phyloP scores from a whole-genome alignment of 2,329 filamentous ascomycete species.

The Talaromyces sp. region DNA sequence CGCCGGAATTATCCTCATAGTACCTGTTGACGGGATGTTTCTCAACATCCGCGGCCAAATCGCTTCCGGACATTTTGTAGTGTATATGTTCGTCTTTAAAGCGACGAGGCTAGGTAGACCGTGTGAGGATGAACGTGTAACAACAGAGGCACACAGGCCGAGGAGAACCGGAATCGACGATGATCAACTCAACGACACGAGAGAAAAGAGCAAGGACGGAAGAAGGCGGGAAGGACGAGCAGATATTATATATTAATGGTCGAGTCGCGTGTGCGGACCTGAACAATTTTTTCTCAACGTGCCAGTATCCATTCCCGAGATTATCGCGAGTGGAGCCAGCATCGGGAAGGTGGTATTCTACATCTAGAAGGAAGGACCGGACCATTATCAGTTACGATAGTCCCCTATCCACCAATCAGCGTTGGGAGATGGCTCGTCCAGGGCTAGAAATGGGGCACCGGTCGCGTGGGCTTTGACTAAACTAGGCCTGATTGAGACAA shows the following conservation, averaged over 20 bases:
- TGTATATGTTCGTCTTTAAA: neutral
- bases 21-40: slow-evolving; percentile 30
- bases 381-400: slow-evolving; percentile 5
- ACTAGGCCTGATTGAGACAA: neutral
- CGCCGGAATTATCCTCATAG: slow-evolving; percentile 41
- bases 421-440: neutral
- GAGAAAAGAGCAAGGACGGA: neutral
- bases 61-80: slow-evolving; percentile 18
- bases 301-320: neutral
- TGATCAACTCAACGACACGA: neutral
- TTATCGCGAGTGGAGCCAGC: neutral
- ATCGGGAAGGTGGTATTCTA: slow-evolving; percentile 1
- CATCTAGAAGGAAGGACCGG: slow-evolving; percentile 13
- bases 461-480: slow-evolving; percentile 10
- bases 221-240: neutral
- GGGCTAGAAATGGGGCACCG: neutral
- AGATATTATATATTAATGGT: neutral
- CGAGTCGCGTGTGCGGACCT: slow-evolving; percentile 7
- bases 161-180: neutral
- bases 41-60: slow-evolving; percentile 26
- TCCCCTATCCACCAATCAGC: neutral
- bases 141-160: neutral
- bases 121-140: neutral
- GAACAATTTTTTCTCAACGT: neutral
- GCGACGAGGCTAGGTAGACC: neutral